Percentiles rank a stretch among this genome's conserved stretches.
These are phyloP conservation scores for Astrothelium macrocarpum DNA, from an alignment of 495 filamentous ascomycete species.

Conservation along the genomic window DNA sequence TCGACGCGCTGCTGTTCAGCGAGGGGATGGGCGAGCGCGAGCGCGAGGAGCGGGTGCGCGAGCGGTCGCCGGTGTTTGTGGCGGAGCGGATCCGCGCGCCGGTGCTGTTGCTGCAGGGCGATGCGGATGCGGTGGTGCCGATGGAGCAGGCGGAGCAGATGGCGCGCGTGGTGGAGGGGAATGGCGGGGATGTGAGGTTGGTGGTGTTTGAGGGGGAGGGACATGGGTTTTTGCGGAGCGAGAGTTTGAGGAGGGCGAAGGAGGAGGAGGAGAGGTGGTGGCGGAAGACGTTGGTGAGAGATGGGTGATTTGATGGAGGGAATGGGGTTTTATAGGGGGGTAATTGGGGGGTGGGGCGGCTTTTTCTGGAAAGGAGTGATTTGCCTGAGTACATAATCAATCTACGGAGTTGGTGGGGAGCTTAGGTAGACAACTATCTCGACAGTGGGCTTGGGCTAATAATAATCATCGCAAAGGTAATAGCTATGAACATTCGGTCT, in stretches of 20 bases:
- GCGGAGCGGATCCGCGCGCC: not conserved
- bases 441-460: not conserved
- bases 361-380: not conserved
- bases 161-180: constrained; percentile 30
- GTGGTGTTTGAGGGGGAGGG: not conserved
- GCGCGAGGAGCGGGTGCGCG: constrained; percentile 35
- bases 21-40: not conserved
- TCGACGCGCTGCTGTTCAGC: constrained; percentile 32
- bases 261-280: not conserved
- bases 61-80: not conserved
- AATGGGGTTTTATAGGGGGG: not conserved
- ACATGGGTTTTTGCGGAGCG: constrained; percentile 4
- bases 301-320: not conserved
- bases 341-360: not conserved
- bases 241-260: not conserved
- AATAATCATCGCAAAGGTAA: not conserved
- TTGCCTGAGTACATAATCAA: too few relatives aligned
- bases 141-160: constrained; percentile 45
- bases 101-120: constrained; percentile 3
- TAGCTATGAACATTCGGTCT: not conserved
- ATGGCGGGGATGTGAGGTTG: constrained; percentile 25
- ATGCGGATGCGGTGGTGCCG: constrained; percentile 9
- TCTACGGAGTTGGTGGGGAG: too few relatives aligned
- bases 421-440: too few relatives aligned
- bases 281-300: not conserved